Conservation (phyloP, 345 rosid genomes). For the Populus alba region DNA sequence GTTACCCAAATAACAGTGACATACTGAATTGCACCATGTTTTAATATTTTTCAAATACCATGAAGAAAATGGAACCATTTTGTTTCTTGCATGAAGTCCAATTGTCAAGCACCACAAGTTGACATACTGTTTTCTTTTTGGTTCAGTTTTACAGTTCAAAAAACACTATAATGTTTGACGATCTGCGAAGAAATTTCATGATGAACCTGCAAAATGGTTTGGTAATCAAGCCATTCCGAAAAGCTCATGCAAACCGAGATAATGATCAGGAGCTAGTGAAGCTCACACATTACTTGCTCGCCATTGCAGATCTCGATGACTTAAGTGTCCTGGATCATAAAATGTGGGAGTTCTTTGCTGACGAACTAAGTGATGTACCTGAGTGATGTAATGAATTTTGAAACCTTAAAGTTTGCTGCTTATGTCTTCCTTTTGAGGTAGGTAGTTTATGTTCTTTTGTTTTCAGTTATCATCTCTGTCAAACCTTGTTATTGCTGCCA, state of each 20-base stretch:
- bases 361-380: slow-evolving; percentile 43
- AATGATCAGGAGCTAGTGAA: slow-evolving; percentile 81
- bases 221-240: slow-evolving; percentile 73
- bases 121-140: not conserved
- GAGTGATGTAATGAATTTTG: slow-evolving; percentile 19
- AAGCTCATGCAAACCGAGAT: slow-evolving; percentile 84
- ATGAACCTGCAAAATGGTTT: slow-evolving; percentile 95
- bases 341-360: slow-evolving; percentile 65
- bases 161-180: slow-evolving; percentile 98
- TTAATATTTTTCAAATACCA: no score
- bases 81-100: no score
- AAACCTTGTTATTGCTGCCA: not conserved
- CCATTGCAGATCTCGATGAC: slow-evolving; percentile 82
- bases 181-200: slow-evolving; percentile 78
- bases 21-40: not conserved
- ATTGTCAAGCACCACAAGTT: not conserved
- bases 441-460: not conserved
- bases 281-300: slow-evolving; percentile 80
- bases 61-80: no score
- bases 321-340: slow-evolving; percentile 67
- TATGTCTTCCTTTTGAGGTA: slow-evolving; percentile 24
- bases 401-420: slow-evolving; percentile 7
- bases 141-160: slow-evolving; percentile 69
- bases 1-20: not conserved
- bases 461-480: not conserved